These are phyloP conservation scores for Periconia sp. DNA, from an alignment of 2,329 filamentous ascomycete species.

Conservation along the genomic window DNA sequence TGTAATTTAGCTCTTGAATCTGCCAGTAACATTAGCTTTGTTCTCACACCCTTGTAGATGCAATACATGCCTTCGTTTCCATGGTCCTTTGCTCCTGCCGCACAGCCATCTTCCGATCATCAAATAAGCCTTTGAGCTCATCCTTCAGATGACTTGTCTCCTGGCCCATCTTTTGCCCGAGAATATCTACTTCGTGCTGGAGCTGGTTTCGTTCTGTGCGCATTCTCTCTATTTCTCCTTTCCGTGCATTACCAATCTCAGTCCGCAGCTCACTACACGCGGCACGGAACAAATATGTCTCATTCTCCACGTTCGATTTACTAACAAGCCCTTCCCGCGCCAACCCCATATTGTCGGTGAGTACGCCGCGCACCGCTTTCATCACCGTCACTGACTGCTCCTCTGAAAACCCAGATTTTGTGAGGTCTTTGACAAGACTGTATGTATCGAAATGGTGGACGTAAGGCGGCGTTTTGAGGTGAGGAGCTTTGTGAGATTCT, in stretches of 20 bases:
- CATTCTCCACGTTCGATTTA: constrained; percentile 93
- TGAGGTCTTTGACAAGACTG: constrained; percentile 80
- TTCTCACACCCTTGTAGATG: background rate
- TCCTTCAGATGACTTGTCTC: constrained; percentile 84
- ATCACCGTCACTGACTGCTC: constrained; percentile 83
- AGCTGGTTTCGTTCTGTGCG: constrained; percentile 82
- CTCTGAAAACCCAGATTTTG: constrained; percentile 71
- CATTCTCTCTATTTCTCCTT: constrained; percentile 78
- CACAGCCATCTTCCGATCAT: constrained; percentile 92
- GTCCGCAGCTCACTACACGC: constrained; percentile 91
- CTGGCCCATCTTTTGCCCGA: constrained; percentile 83
- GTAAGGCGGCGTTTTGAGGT: constrained; percentile 77
- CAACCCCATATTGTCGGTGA: constrained; percentile 79
- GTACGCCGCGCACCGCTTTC: constrained; percentile 83
- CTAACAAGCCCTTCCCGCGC: constrained; percentile 82
- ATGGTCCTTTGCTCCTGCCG: constrained; percentile 84
- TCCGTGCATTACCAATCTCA: constrained; percentile 80
- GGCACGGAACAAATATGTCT: constrained; percentile 91
- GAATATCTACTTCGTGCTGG: constrained; percentile 94
- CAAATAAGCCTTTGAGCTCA: constrained; percentile 93
- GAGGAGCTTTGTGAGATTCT: constrained; percentile 62
- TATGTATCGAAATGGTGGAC: constrained; percentile 98
- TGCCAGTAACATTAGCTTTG: constrained; percentile 37
- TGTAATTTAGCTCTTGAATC: constrained; percentile 95
- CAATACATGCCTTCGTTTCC: constrained; percentile 70